phyloP scores from a whole-genome alignment of 345 rosid species.

The Litchi chinensis region DNA sequence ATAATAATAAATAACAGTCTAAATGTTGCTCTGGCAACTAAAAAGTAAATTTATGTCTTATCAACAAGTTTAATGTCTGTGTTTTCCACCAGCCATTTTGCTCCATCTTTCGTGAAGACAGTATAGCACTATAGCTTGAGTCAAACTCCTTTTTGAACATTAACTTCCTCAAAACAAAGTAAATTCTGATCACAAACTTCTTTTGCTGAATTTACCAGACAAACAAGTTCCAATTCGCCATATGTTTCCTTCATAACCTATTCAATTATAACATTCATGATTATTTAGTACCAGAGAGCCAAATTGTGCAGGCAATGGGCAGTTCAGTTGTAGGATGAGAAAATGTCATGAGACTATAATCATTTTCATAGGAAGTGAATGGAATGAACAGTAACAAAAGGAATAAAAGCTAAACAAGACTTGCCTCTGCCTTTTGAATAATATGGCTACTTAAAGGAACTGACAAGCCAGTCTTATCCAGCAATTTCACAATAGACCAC shows the following conservation, averaged over 20 bases:
- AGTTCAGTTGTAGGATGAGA: background rate
- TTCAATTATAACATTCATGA: no score
- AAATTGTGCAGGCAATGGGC: background rate
- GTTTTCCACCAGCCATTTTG: constrained; percentile 85
- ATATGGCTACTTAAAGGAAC: no score
- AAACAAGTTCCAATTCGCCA: background rate
- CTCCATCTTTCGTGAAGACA: constrained; percentile 78
- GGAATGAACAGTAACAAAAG: background rate
- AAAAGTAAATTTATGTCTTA: constrained; percentile 24
- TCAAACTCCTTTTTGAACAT: constrained; percentile 73
- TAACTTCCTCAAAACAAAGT: constrained; percentile 51
- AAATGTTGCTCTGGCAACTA: background rate
- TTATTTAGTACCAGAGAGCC: background rate
- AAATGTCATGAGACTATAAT: background rate
- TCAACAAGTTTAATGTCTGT: constrained; percentile 85
- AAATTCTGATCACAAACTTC: background rate
- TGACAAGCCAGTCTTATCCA: background rate
- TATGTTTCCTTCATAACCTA: background rate
- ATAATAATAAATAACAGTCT: no score
- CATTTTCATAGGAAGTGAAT: background rate
- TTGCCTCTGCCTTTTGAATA: no score
- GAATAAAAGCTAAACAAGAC: no score
- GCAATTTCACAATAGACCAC: background rate
- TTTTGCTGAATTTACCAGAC: background rate
- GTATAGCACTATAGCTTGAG: constrained; percentile 56